A percentile compares a stretch with the other conserved stretches of the same genome.
phyloP scores from a whole-genome alignment of 2,329 filamentous ascomycete genomes.

The Triangularia setosa region DNA sequence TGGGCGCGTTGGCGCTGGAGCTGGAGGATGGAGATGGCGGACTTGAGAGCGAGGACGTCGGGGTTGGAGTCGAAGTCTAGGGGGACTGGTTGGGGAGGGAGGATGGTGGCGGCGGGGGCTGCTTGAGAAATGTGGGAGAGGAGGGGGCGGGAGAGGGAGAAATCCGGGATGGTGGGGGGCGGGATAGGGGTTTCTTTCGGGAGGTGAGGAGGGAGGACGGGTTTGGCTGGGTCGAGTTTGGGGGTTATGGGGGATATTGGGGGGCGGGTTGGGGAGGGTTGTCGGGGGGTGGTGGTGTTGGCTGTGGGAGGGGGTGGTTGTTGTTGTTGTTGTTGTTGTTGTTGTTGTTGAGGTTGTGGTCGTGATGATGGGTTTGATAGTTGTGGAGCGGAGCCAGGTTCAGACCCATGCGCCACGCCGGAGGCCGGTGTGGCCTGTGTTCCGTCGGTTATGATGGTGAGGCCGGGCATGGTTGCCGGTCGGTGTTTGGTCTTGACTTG shows the following conservation, averaged over 20 bases:
- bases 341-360: background rate
- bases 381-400: conserved; percentile 4
- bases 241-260: conserved; percentile 55
- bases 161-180: conserved; percentile 23
- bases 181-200: conserved; percentile 8
- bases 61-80: conserved; percentile 65
- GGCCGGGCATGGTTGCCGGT: conserved; percentile 28
- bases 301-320: conserved; percentile 4
- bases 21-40: conserved; percentile 81
- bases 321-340: background rate
- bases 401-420: conserved; percentile 17
- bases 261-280: conserved; percentile 45
- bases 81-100: conserved; percentile 47
- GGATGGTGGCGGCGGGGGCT: conserved; percentile 38
- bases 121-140: conserved; percentile 43
- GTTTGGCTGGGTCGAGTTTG: conserved; percentile 38
- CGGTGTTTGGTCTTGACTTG: background rate
- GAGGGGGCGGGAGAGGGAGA: conserved; percentile 34
- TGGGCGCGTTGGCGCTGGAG: conserved; percentile 76
- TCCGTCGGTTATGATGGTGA: conserved; percentile 28
- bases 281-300: conserved; percentile 27
- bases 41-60: conserved; percentile 81
- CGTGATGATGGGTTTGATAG: background rate
- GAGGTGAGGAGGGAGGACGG: conserved; percentile 14
- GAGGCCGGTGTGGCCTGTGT: conserved; percentile 16